These are phyloP conservation scores for Aspergillus sp. DNA, from an alignment of 2,329 filamentous ascomycete genomes.

Conservation along the genomic window DNA sequence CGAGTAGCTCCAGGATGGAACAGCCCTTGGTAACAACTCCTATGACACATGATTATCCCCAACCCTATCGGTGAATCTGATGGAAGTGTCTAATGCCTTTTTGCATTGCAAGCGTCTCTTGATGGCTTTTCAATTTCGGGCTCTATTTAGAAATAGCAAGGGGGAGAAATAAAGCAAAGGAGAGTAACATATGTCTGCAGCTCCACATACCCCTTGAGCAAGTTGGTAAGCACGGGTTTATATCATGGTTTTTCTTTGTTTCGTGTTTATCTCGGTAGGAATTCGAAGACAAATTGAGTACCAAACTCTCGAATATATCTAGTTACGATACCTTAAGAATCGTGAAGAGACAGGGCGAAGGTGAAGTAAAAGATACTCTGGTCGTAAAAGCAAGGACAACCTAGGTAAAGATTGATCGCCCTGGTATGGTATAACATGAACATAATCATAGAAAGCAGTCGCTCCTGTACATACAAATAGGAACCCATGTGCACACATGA, in stretches of 20 bases:
- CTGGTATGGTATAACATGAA: not conserved
- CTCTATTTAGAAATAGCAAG: no score
- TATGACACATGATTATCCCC: conserved; percentile 7
- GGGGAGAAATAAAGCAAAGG: no score
- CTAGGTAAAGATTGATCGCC: not conserved
- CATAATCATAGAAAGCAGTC: not conserved
- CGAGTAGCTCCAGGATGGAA: not conserved
- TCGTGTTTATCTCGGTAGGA: no score
- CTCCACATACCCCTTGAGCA: not conserved
- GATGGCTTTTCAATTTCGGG: not conserved
- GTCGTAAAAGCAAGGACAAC: not conserved
- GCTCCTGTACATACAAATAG: not conserved
- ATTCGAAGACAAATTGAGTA: no score
- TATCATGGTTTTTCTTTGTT: no score
- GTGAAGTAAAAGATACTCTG: not conserved
- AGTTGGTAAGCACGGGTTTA: not conserved
- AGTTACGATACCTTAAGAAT: not conserved
- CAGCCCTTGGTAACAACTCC: not conserved
- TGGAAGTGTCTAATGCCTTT: not conserved
- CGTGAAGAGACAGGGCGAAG: not conserved
- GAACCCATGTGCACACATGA: not conserved
- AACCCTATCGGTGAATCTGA: conserved; percentile 17
- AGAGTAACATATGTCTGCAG: not conserved
- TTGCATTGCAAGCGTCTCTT: not conserved
- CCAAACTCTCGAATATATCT: not conserved